Base-by-base conservation (phyloP, 1,139 yeast genomes). In the Kodamaea derodonti region DNA sequence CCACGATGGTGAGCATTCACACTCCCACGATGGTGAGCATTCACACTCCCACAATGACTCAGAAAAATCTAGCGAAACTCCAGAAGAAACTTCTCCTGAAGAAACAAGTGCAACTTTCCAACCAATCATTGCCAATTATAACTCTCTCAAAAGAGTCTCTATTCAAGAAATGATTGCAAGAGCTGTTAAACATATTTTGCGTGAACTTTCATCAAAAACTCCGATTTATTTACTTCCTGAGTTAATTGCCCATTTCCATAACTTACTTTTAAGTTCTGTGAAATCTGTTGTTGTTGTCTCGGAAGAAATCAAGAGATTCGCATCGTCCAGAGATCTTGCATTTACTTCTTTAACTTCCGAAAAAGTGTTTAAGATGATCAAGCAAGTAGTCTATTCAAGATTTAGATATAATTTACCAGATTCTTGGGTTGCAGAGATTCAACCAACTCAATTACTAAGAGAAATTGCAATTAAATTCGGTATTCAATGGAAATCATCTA, bases 381-480 rank as follows among this genome's bases (percentile, higher is more conserved):
- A 60, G 9, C 49, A 58, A 14, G 83, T 83, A 48, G 88, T 82
- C 4, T 57, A 41, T 27, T 40, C 54, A 29, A 77, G 87, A 52
- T 90, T 77, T 70, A 78, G 95, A 60, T 75, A 67, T 53, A 48
- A 55, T 0, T 66, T 87, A 33, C 65, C 79, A 3, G 58, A 52
- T 1, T 58, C 67, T 37, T 82, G 85, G 83, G 38, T 60, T 25
- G 37, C 48, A 3, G 45, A 53, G 7, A 46, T 70, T 31, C 62
- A 58, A 27, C 69, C 73, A 12, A 45, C 62, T 20, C 73, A 74
- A 39, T 55, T 87, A 36, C 67, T 86, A 53, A 78, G 92, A 62
- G 87, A 82, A 44, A 69, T 88, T 41, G 80, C 95, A 12, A 52
- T 69, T 37, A 83, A 84, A 60, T 77, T 81, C 47, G 98, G 98